A percentile compares a stretch with the other conserved stretches of the same genome.
Evolutionary conservation across 306 rosid genomes (phyloP).

Genomic region (Echinosophora koreensis): DNA sequence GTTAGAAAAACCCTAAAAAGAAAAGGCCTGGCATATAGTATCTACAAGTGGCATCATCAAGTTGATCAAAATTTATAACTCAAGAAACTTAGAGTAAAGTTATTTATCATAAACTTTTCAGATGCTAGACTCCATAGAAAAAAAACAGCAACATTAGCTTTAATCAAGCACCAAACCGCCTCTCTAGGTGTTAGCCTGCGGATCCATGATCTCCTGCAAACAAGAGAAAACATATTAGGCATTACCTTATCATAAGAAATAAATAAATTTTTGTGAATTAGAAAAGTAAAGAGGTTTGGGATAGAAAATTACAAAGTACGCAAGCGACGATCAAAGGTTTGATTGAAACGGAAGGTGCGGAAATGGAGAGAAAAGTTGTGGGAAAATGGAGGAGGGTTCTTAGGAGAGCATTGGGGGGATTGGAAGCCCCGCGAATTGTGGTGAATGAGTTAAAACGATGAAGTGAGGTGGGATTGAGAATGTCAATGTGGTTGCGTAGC

Average conservation of each 20-base stretch:
- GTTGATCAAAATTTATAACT: conserved; percentile 45
- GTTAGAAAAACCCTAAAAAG: too few species aligned
- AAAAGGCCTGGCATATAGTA: conserved; percentile 25
- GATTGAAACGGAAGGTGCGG: conserved; percentile 48
- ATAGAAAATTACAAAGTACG: conserved; percentile 59
- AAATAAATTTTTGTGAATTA: too few species aligned
- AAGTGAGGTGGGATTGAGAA: conserved; percentile 42
- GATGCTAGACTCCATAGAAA: conserved; percentile 68
- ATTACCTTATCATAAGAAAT: neutral
- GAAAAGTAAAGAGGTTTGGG: too few species aligned
- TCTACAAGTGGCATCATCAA: conserved; percentile 31
- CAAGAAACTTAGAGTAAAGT: conserved; percentile 74
- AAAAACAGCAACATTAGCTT: conserved; percentile 80
- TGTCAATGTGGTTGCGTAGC: conserved; percentile 36
- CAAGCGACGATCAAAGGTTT: conserved; percentile 24
- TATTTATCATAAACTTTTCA: conserved; percentile 65
- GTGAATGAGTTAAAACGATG: conserved; percentile 50
- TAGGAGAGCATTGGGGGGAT: conserved; percentile 51
- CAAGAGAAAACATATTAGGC: conserved; percentile 45
- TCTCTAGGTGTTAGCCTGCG: conserved; percentile 54
- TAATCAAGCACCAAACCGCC: conserved; percentile 75
- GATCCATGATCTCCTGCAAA: conserved; percentile 74
- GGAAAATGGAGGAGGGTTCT: conserved; percentile 43
- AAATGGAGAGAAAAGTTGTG: conserved; percentile 46
- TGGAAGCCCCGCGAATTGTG: conserved; percentile 55